A percentile compares a stretch with the other conserved stretches of the same genome.
phyloP scores from a whole-genome alignment of 257 asterid species.

The Ilex aquifolium region DNA sequence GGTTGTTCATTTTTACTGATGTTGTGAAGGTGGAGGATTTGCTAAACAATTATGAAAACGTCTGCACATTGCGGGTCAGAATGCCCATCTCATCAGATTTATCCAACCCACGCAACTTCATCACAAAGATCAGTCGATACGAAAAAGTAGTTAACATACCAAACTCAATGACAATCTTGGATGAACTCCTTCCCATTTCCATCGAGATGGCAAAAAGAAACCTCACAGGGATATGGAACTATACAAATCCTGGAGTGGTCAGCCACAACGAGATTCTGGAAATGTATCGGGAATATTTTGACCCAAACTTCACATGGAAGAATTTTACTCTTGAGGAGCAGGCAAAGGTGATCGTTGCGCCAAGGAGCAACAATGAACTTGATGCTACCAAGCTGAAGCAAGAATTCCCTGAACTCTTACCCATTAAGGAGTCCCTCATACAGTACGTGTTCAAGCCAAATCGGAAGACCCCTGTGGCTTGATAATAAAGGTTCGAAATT shows the following conservation, averaged over 20 bases:
- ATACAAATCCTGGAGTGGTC: conserved; percentile 26
- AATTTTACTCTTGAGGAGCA: not conserved
- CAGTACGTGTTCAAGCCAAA: not conserved
- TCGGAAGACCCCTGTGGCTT: not conserved
- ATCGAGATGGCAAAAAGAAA: conserved; percentile 33
- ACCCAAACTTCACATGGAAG: conserved; percentile 1
- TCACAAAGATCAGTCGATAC: conserved; percentile 13
- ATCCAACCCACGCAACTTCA: conserved; percentile 11
- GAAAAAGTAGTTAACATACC: conserved; percentile 8
- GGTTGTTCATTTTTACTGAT: not conserved
- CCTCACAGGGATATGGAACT: conserved; percentile 27
- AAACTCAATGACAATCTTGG: not conserved
- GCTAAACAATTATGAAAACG: conserved; percentile 14
- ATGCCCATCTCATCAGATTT: conserved; percentile 18
- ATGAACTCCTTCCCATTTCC: conserved; percentile 7
- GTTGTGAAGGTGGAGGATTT: conserved; percentile 15
- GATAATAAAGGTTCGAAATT: not conserved
- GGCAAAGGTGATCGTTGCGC: not conserved
- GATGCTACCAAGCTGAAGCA: not conserved
- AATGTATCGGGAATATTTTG: conserved; percentile 14
- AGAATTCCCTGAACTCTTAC: not conserved
- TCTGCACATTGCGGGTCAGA: conserved; percentile 15
- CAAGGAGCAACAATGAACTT: not conserved
- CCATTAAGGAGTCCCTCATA: not conserved
- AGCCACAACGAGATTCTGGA: conserved; percentile 30